phyloP scores from a whole-genome alignment of 2,329 filamentous ascomycete species.

The Triangularia verruculosa region DNA sequence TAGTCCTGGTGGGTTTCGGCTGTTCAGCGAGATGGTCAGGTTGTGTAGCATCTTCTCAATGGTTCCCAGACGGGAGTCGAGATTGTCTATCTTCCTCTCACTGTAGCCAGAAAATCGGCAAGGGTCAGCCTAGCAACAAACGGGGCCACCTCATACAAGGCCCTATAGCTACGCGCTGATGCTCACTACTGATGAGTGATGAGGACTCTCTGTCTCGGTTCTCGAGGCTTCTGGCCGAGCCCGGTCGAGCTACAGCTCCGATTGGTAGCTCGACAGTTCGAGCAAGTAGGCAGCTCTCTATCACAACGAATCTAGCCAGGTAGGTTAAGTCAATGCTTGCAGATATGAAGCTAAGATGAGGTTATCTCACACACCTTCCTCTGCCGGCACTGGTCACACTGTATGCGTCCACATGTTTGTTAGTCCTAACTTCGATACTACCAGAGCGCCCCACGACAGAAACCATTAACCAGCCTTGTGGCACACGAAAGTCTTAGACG shows the following conservation, averaged over 20 bases:
- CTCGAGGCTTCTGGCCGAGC: constrained; percentile 52
- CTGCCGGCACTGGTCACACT: constrained; percentile 44
- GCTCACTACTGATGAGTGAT: constrained; percentile 60
- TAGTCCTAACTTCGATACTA: not conserved
- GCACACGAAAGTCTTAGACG: not conserved
- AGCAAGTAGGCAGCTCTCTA: constrained; percentile 53
- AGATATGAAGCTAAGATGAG: not conserved
- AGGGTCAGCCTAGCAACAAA: constrained; percentile 34
- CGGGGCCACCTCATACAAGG: constrained; percentile 33
- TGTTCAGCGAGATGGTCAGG: constrained; percentile 27
- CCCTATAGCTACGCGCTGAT: constrained; percentile 11
- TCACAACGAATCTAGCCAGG: constrained; percentile 54
- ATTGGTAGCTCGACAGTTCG: constrained; percentile 54
- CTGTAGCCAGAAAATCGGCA: constrained; percentile 19
- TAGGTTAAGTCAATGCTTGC: constrained; percentile 2
- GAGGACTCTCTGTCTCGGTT: constrained; percentile 53
- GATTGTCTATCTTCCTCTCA: constrained; percentile 36
- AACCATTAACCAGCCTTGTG: not conserved
- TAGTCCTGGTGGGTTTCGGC: constrained; percentile 4
- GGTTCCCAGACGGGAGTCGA: constrained; percentile 38
- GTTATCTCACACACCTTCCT: constrained; percentile 24
- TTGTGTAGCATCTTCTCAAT: constrained; percentile 40
- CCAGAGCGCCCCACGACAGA: not conserved
- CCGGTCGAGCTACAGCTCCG: constrained; percentile 55
- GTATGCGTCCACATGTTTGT: not conserved